Evolutionary conservation across 805 yeast genomes (phyloP), one percentile per base, ranked within the genome.

Genomic region (Saccharomyces mikatae): DNA sequence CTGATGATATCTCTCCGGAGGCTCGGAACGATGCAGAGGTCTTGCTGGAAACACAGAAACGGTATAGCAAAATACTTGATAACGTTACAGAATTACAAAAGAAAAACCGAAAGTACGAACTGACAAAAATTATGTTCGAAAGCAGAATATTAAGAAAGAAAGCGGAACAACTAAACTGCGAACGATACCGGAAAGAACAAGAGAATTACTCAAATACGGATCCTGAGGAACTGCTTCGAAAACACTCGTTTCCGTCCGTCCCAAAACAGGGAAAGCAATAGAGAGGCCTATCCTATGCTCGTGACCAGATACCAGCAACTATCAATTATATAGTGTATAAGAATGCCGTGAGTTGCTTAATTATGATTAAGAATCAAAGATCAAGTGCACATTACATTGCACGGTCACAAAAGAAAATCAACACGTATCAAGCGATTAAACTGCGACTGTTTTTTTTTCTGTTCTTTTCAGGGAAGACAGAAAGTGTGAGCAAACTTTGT

Each of bases 201-300:
- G 65, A 63, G 24, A 57, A 57, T 21, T 68, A 67, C 50, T 61
- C 71, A 1, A 61, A 62, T 50, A 68, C 72, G 4, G 60, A 62
- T 21, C 71, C 71, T 2, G 60, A 63, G 4, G 64, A 66, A 11
- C 52, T 69, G 26, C 29, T 52, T 22, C 46, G 50, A 2, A 59
- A 59, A 30, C 63, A 62, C 50, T 51, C 51, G 10, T 69, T 69
- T 53, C 72, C 72, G 11, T 36, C 52, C 2, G 66, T 58, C 1
- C 71, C 71, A 14, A 61, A 54, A 31, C 41, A 48, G 6, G 41
- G 27, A 9, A 47, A 1, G 22, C 48, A 50, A 36, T 17, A 17
- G 11, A 2, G 2, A 9, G 17, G 17, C 24, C 44, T n/a, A 2
- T 6, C 17, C 36, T 31, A n/a, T 14, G 4, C 44, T 22, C 21